phyloP scores from a whole-genome alignment of 2,329 filamentous ascomycete genomes.

The Aspergillaceae sp. region DNA sequence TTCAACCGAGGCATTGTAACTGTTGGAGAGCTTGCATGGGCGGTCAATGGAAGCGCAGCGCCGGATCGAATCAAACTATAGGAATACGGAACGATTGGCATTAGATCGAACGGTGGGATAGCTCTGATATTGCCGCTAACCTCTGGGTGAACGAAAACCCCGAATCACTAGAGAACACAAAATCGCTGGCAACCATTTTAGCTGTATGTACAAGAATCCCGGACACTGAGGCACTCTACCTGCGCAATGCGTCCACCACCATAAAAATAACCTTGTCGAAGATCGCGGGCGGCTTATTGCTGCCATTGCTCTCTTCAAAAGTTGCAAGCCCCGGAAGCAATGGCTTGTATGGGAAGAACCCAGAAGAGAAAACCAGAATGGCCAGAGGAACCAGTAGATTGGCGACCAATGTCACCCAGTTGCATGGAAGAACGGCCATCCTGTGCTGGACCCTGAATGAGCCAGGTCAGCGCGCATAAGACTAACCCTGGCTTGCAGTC shows the following conservation, averaged over 20 bases:
- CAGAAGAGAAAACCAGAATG: constrained; percentile 68
- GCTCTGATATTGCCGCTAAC: constrained; percentile 38
- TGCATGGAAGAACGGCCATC: constrained; percentile 20
- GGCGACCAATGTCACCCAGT: constrained; percentile 49
- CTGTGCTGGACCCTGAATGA: constrained; percentile 1
- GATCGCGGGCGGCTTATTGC: constrained; percentile 52
- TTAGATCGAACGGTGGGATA: constrained; percentile 8
- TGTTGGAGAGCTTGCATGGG: constrained; percentile 90
- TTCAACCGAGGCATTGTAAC: constrained; percentile 98
- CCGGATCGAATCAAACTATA: constrained; percentile 72
- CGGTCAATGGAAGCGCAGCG: constrained; percentile 82
- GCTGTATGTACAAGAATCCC: constrained; percentile 8
- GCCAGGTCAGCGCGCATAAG: background rate
- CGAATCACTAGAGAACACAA: constrained; percentile 74
- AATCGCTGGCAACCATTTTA: constrained; percentile 57
- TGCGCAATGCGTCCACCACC: constrained; percentile 91
- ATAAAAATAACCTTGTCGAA: constrained; percentile 94
- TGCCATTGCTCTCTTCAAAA: constrained; percentile 46
- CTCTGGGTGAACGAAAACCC: constrained; percentile 83
- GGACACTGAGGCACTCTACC: constrained; percentile 42
- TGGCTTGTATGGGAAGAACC: constrained; percentile 97
- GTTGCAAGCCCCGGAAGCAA: constrained; percentile 76
- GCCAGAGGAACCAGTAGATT: constrained; percentile 72
- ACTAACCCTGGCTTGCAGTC: background rate
- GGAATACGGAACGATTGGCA: constrained; percentile 5